Evolutionary conservation across 192 early-diverging fungal species (phyloP).

Genomic region (Coemansia sp.): DNA sequence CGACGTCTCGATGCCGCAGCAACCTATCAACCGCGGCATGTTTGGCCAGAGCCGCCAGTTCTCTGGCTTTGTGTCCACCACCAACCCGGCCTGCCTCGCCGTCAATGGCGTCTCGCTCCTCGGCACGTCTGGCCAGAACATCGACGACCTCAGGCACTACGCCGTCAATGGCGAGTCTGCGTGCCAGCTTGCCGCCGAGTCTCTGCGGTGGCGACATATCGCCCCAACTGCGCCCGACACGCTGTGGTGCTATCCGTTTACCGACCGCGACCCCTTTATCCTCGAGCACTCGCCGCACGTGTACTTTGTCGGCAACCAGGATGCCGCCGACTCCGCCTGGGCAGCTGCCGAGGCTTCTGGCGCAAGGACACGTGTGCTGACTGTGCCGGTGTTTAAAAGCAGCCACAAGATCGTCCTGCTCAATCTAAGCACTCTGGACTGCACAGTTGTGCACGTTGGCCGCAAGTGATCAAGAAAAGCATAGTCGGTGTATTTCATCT

Average conservation of each 20-base stretch:
- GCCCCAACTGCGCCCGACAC: conserved; percentile 95
- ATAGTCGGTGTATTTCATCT: neutral
- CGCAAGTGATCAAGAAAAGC: neutral
- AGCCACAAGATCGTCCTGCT: conserved; percentile 74
- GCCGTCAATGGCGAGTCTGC: conserved; percentile 50
- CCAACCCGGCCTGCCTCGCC: conserved; percentile 79
- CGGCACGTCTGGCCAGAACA: conserved; percentile 81
- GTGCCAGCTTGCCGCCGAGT: conserved; percentile 70
- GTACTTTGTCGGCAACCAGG: conserved; percentile 91
- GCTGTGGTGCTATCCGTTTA: conserved; percentile 92
- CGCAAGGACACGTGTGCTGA: conserved; percentile 66
- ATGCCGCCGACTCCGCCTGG: conserved; percentile 60
- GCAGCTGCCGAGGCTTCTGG: conserved; percentile 10
- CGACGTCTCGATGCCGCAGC: conserved; percentile 80
- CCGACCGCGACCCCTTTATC: conserved; percentile 85
- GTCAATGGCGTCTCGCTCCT: conserved; percentile 72
- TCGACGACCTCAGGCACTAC: conserved; percentile 86
- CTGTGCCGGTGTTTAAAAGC: conserved; percentile 75
- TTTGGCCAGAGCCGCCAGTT: conserved; percentile 63
- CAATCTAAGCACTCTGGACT: conserved; percentile 70
- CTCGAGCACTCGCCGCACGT: conserved; percentile 73
- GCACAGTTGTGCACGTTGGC: conserved; percentile 18
- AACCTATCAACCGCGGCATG: conserved; percentile 74
- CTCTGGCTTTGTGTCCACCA: conserved; percentile 66
- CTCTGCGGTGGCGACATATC: conserved; percentile 82